Conservation (phyloP, 108 stramenopile species). For the Epithemia pelagica region DNA sequence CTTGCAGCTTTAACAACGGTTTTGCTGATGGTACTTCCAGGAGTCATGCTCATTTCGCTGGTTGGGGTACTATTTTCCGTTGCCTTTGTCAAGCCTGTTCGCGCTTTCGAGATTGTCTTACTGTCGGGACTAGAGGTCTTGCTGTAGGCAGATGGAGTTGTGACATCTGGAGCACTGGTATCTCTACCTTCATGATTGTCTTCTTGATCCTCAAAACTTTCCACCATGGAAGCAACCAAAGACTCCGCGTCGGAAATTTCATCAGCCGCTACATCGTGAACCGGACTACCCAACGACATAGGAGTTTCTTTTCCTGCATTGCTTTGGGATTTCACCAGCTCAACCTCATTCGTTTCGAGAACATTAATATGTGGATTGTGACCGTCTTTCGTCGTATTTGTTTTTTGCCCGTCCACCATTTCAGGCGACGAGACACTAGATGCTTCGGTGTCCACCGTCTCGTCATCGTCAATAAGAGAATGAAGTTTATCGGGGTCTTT, state of each 20-base stretch:
- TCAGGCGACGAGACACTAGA: neutral
- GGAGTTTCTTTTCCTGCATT: neutral
- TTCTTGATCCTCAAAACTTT: neutral
- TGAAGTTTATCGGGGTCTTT: neutral
- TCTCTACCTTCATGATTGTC: neutral
- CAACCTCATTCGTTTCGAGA: neutral
- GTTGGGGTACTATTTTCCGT: neutral
- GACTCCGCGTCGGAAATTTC: neutral
- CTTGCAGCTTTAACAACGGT: neutral
- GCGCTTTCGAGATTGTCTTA: neutral
- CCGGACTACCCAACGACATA: neutral
- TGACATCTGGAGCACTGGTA: too few species aligned
- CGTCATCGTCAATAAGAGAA: neutral
- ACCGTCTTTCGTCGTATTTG: neutral
- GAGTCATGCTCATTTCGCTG: neutral
- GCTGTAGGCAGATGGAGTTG: neutral
- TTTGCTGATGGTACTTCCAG: neutral
- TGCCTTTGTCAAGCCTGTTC: neutral
- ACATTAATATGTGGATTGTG: neutral
- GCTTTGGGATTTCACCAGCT: neutral
- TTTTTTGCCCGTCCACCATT: too few species aligned
- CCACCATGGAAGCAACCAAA: neutral
- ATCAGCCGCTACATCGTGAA: neutral
- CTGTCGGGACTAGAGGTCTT: neutral
- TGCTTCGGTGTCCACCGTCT: neutral